Conservation (phyloP, 805 yeast genomes). For the Citeromyces matritensis region DNA sequence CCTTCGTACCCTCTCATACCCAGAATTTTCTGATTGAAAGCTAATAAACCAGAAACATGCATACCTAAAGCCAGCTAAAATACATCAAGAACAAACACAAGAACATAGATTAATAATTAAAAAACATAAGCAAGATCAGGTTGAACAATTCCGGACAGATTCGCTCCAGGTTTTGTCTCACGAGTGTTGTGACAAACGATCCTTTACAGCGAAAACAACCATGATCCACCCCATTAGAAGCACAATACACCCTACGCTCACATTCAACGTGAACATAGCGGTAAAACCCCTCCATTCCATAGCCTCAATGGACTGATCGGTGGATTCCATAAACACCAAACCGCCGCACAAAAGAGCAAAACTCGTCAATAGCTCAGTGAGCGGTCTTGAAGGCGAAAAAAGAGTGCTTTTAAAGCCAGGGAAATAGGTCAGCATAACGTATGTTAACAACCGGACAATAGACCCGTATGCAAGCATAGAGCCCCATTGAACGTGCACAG, state of each 20-base stretch:
- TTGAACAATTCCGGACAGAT: too few species aligned
- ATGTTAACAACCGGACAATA: conserved; percentile 55
- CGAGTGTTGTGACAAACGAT: conserved; percentile 20
- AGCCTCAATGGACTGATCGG: conserved; percentile 73
- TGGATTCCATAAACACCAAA: conserved; percentile 79
- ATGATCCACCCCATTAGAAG: conserved; percentile 84
- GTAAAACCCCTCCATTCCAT: conserved; percentile 74
- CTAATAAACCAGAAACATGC: too few species aligned
- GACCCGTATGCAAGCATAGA: conserved; percentile 70
- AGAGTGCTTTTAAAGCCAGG: conserved; percentile 16
- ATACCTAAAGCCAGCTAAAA: too few species aligned
- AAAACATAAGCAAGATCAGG: too few species aligned
- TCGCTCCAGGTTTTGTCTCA: too few species aligned
- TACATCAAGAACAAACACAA: too few species aligned
- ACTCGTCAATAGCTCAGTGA: conserved; percentile 71
- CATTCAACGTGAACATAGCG: conserved; percentile 81
- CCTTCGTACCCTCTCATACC: too few species aligned
- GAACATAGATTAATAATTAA: too few species aligned
- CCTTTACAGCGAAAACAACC: conserved; percentile 48
- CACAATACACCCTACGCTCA: conserved; percentile 66
- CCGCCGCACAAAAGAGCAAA: conserved; percentile 85
- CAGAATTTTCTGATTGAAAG: too few species aligned
- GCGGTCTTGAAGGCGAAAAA: conserved; percentile 49
- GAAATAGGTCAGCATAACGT: conserved; percentile 32
- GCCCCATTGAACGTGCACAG: conserved; percentile 90